phyloP scores from a whole-genome alignment of 2,329 filamentous ascomycete genomes.

The Rugonectria rugulosa region DNA sequence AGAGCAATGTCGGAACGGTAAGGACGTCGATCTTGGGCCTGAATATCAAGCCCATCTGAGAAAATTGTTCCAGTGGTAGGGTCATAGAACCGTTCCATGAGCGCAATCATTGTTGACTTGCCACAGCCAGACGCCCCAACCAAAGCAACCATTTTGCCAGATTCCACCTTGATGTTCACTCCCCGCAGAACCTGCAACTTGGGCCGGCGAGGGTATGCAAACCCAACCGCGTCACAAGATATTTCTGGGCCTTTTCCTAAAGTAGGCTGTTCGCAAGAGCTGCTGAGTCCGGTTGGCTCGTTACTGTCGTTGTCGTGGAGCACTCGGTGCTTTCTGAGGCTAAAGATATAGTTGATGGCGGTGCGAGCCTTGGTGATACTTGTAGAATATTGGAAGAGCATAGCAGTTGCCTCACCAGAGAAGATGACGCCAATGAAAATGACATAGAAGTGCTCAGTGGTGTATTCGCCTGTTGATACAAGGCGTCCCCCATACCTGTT shows the following conservation, averaged over 20 bases:
- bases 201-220: constrained; percentile 61
- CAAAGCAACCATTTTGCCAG: constrained; percentile 60
- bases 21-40: constrained; percentile 37
- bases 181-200: constrained; percentile 46
- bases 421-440: constrained; percentile 60
- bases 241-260: constrained; percentile 45
- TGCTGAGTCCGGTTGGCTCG: neutral
- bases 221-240: constrained; percentile 60
- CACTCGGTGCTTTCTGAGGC: constrained; percentile 44
- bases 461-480: constrained; percentile 55
- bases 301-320: constrained; percentile 42
- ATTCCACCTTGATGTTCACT: constrained; percentile 50
- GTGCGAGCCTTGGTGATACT: constrained; percentile 59
- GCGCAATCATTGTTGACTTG: constrained; percentile 66
- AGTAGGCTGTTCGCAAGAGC: constrained; percentile 7
- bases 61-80: constrained; percentile 42
- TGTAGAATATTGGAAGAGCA: constrained; percentile 56
- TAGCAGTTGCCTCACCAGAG: constrained; percentile 50
- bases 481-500: constrained; percentile 49
- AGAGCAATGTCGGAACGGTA: constrained; percentile 49
- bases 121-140: constrained; percentile 67
- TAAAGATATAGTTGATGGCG: constrained; percentile 58
- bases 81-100: constrained; percentile 56
- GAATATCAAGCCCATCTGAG: constrained; percentile 42
- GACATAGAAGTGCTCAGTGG: constrained; percentile 55